A percentile compares a stretch with the other conserved stretches of the same genome.
These are phyloP conservation scores for Mariannaea elegans DNA, from an alignment of 2,329 filamentous ascomycete species.

Conservation along the genomic window DNA sequence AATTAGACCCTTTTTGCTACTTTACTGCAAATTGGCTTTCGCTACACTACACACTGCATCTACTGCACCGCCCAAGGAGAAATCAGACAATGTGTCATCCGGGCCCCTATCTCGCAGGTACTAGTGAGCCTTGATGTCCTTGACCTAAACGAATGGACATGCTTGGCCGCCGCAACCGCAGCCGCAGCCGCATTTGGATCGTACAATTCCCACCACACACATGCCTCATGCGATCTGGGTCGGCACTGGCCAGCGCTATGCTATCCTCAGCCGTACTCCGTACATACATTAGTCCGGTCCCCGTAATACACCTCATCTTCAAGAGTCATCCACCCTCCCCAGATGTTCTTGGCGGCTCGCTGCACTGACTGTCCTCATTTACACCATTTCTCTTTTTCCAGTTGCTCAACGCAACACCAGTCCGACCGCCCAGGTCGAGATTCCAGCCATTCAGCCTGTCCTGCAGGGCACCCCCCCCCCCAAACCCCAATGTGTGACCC, in stretches of 20 bases:
- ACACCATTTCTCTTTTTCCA: background rate
- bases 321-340: background rate
- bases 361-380: no score
- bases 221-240: conserved; percentile 9
- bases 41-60: conserved; percentile 8
- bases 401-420: conserved; percentile 5
- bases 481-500: no score
- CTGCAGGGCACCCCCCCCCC: no score
- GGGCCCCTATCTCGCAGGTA: background rate
- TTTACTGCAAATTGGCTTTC: background rate
- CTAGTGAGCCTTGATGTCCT: background rate
- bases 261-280: background rate
- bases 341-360: background rate
- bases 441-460: no score
- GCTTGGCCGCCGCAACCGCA: conserved; percentile 31
- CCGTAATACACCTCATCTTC: conserved; percentile 1
- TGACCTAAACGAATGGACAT: background rate
- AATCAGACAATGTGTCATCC: background rate
- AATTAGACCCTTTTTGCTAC: background rate
- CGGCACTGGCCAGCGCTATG: background rate
- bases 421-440: background rate
- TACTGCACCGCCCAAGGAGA: conserved; percentile 8
- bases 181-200: conserved; percentile 25
- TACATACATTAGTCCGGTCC: background rate
- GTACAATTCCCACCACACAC: conserved; percentile 11